These are phyloP conservation scores for Backusella luteola DNA, from an alignment of 192 early-diverging fungal species.

Conservation along the genomic window DNA sequence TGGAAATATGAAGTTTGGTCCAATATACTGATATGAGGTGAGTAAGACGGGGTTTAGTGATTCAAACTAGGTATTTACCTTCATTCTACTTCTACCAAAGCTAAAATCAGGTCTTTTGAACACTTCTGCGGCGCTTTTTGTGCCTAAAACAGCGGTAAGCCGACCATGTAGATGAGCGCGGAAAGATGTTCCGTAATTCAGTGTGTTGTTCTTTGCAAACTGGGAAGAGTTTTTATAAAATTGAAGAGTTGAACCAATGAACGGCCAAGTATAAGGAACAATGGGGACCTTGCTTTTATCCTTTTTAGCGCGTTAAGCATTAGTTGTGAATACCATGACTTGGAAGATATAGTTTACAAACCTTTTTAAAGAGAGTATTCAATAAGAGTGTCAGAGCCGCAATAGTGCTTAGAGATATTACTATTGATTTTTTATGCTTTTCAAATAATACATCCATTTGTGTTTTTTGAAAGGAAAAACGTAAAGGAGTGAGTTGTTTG, in stretches of 20 bases:
- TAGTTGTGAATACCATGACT: neutral
- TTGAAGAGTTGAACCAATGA: conserved; percentile 5
- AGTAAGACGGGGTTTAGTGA: neutral
- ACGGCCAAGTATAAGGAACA: conserved; percentile 15
- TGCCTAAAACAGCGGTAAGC: neutral
- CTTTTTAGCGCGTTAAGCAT: neutral
- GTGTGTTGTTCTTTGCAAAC: neutral
- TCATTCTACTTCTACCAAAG: neutral
- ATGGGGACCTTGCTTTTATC: neutral
- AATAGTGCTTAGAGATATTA: neutral
- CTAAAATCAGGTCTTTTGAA: neutral
- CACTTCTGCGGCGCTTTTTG: neutral
- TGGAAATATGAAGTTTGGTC: neutral
- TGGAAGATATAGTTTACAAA: neutral
- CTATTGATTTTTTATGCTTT: neutral
- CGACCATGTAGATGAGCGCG: conserved; percentile 9
- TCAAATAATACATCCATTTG: neutral
- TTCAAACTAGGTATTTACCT: neutral
- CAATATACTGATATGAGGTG: neutral
- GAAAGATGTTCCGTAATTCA: neutral
- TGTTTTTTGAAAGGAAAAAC: neutral
- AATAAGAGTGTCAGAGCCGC: neutral
- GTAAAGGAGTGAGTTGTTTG: neutral
- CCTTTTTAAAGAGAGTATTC: neutral
- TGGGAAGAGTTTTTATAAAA: neutral